phyloP scores from a whole-genome alignment of 331 rosid species.

The Quercus tomentella region DNA sequence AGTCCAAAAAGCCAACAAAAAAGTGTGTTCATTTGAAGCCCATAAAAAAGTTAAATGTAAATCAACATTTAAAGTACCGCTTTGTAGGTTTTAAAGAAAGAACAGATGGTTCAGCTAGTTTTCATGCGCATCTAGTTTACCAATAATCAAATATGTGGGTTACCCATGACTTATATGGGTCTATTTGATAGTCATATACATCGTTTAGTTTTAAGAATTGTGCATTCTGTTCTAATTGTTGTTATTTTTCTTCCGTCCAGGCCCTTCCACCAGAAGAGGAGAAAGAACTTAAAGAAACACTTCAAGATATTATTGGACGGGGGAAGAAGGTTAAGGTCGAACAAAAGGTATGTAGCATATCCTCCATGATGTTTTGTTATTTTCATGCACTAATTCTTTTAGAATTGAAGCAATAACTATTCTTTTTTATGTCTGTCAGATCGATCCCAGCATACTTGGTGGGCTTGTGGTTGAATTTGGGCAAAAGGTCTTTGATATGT shows the following conservation, averaged over 20 bases:
- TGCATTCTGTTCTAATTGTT: conserved; percentile 2
- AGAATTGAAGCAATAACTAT: not conserved
- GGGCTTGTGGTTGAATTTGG: conserved; percentile 74
- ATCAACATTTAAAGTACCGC: not conserved
- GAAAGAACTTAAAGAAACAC: conserved; percentile 72
- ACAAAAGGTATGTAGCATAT: conserved; percentile 58
- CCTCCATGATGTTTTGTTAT: not conserved
- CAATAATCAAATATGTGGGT: not conserved
- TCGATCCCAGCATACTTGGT: conserved; percentile 82
- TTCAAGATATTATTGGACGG: conserved; percentile 66
- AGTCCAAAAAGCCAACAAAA: not conserved
- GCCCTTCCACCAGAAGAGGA: conserved; percentile 84
- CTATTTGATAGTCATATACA: not conserved
- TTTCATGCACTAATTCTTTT: not conserved
- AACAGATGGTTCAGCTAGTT: not conserved
- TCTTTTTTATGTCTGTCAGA: conserved; percentile 32
- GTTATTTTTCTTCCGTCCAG: conserved; percentile 30
- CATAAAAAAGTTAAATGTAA: not conserved
- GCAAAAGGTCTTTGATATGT: conserved; percentile 85
- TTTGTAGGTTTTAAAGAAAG: not conserved
- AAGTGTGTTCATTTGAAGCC: not conserved
- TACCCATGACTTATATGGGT: not conserved
- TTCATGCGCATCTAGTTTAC: not conserved
- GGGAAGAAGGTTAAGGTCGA: conserved; percentile 65
- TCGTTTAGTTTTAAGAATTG: not conserved